Evolutionary conservation across 148 eudicot genomes (phyloP).

Genomic region (Hydrangea macrophylla): DNA sequence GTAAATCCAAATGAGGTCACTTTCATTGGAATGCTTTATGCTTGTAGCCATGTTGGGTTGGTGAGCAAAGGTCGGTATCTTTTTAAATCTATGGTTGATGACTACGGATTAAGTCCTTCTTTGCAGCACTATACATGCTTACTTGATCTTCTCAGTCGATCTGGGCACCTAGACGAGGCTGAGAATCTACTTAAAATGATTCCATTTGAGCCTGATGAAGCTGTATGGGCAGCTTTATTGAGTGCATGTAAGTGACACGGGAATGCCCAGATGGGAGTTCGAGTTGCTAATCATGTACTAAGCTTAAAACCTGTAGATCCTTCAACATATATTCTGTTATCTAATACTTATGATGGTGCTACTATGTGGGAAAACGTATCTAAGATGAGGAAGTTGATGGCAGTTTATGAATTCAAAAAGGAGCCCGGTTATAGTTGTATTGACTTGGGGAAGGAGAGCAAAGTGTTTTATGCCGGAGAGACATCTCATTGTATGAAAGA

Average conservation of each 20-base stretch:
- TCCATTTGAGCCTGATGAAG: constrained; percentile 75
- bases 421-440: constrained; percentile 70
- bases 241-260: constrained; percentile 62
- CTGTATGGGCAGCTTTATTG: constrained; percentile 69
- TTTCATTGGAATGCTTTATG: constrained; percentile 64
- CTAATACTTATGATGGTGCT: constrained; percentile 62
- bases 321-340: constrained; percentile 51
- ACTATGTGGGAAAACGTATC: constrained; percentile 57
- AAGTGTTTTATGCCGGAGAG: constrained; percentile 65
- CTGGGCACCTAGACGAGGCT: constrained; percentile 65
- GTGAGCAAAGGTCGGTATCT: constrained; percentile 51
- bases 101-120: constrained; percentile 53
- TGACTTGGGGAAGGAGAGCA: constrained; percentile 56
- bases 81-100: constrained; percentile 52
- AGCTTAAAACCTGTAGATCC: constrained; percentile 48
- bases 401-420: constrained; percentile 39
- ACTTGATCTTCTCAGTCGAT: constrained; percentile 63
- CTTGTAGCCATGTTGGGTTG: constrained; percentile 77
- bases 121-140: constrained; percentile 70
- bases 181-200: constrained; percentile 50
- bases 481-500: constrained; percentile 43
- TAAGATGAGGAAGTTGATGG: constrained; percentile 55
- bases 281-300: constrained; percentile 57
- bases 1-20: constrained; percentile 68
- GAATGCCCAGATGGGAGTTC: constrained; percentile 32